Evolutionary conservation across 495 filamentous ascomycete genomes (phyloP), one percentile per base, ranked within the genome.

Genomic region (Usnea hakonensis): DNA sequence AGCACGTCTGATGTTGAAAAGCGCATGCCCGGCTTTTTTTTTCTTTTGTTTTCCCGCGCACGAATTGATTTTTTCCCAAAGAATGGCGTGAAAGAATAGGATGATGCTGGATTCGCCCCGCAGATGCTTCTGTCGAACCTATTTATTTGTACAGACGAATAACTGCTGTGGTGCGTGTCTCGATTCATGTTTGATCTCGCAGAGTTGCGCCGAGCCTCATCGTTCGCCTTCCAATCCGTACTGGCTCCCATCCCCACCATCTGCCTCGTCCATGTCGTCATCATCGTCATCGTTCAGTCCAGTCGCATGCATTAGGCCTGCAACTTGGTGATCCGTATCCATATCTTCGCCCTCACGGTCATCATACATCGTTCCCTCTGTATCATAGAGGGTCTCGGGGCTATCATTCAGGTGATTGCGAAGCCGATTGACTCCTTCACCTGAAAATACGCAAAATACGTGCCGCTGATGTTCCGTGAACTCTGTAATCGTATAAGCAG

Each of bases 391-490:
- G 28, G 60, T 64, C 38, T 68, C 63, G 5, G 67, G 55, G 26
- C 61, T 63, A 38, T 72, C 70, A 21, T 95, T 96, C 37, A 98
- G 78, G 68, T 89, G 85, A 30, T 83, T 76, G 30, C 95, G 90
- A 6, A 99, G 82, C 54, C 81, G 79, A 37, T 77, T 78, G 33
- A 99, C 95, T 26, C 91, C 92, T 40, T 83, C 77, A 13, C 95
- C 94, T 21, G 91, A 96, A 74, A 97, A 99, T 46, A 99, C 95
- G 71, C 95, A 99, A 72, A 95, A 99, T 26, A 97, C 90, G 11
- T 89, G 85, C 60, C 94, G 86, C 71, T 99, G 94, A 68, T 96
- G 91, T 9, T 93, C 87, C 37, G 91, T 97, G 70, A 99, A 99
- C 74, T 97, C 95, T 87, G 55, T 28, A 57, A 52, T n/a, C 43